phyloP scores from a whole-genome alignment of 441 rosid species.

The Bruguiera hainesii region DNA sequence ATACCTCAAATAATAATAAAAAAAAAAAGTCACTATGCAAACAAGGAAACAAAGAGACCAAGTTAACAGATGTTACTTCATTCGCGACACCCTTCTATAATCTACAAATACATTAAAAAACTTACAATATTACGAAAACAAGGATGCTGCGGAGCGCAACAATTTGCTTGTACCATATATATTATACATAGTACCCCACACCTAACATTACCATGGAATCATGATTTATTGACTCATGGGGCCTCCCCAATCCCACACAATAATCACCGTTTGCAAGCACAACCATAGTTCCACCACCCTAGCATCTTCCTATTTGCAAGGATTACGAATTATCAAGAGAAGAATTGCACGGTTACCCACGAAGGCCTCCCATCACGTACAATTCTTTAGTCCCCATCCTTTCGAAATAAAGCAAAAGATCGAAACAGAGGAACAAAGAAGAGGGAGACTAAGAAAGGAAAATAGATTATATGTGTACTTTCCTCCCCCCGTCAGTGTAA shows the following conservation, averaged over 20 bases:
- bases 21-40: constrained; percentile 3
- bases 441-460: neutral
- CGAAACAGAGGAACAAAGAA: neutral
- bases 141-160: too few species aligned
- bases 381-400: constrained; percentile 12
- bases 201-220: too few species aligned
- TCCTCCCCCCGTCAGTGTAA: constrained; percentile 26
- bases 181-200: too few species aligned
- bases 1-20: neutral
- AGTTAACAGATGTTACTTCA: neutral
- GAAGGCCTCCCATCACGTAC: constrained; percentile 12
- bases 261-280: neutral
- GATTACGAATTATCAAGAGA: constrained; percentile 7
- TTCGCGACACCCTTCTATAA: too few species aligned
- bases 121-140: too few species aligned
- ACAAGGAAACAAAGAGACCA: constrained; percentile 21
- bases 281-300: neutral
- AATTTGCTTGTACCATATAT: too few species aligned
- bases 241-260: neutral
- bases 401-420: constrained; percentile 9
- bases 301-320: neutral
- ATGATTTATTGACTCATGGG: too few species aligned
- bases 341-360: constrained; percentile 20
- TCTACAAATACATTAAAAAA: too few species aligned
- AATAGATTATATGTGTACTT: neutral